Conservation (phyloP, 169 alveolate species). For the Plasmodium ovale region DNA sequence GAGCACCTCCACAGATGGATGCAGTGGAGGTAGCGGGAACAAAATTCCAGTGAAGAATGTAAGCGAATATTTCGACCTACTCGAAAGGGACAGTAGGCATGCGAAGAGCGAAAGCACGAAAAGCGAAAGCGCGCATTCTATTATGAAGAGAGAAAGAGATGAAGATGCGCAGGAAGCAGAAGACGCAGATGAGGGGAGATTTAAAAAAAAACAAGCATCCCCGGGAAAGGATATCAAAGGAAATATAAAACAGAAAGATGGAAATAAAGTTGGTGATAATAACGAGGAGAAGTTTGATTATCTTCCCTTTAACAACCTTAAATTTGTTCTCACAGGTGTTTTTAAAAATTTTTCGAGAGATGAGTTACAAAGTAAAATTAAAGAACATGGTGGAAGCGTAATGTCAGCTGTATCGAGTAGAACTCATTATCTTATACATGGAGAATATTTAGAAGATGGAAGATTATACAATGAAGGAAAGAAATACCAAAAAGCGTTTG, state of each 20-base stretch:
- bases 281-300: constrained; percentile 23
- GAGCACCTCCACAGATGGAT: not conserved
- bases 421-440: constrained; percentile 93
- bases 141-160: constrained; percentile 43
- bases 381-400: constrained; percentile 92
- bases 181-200: not conserved
- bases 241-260: not conserved
- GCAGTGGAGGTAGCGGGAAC: not conserved
- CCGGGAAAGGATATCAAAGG: constrained; percentile 16
- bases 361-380: constrained; percentile 83
- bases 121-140: not conserved
- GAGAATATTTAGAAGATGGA: constrained; percentile 96
- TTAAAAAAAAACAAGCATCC: constrained; percentile 16
- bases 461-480: constrained; percentile 90
- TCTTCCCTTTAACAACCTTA: constrained; percentile 78
- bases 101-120: not conserved
- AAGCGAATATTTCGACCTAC: constrained; percentile 12
- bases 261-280: not conserved
- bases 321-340: constrained; percentile 93
- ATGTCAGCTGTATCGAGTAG: constrained; percentile 92
- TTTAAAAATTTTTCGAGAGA: constrained; percentile 87
- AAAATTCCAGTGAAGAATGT: constrained; percentile 25
- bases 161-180: not conserved
- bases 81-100: not conserved
- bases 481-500: constrained; percentile 91